Evolutionary conservation across 1,284 basidiomycete species (phyloP).

Genomic region (Apiotrichum siamense): DNA sequence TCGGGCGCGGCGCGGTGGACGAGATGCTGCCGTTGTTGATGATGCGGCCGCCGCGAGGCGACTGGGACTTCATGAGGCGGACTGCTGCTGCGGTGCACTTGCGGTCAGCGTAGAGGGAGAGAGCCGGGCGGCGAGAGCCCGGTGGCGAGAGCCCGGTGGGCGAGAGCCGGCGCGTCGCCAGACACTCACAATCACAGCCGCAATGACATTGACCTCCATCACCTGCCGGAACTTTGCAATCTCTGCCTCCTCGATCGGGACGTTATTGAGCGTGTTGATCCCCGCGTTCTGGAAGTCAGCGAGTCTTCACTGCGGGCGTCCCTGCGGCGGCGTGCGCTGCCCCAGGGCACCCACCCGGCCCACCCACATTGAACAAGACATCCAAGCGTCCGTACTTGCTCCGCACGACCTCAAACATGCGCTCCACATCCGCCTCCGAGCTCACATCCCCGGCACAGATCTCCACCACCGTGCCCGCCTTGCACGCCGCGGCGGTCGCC

Average conservation of each 20-base stretch:
- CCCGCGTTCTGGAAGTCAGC: slow-evolving; percentile 58
- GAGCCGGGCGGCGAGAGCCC: too few relatives aligned
- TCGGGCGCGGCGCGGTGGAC: slow-evolving; percentile 63
- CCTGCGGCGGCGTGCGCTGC: too few relatives aligned
- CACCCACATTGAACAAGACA: slow-evolving; percentile 66
- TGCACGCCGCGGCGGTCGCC: slow-evolving; percentile 51
- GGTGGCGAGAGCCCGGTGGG: too few relatives aligned
- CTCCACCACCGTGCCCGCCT: slow-evolving; percentile 44
- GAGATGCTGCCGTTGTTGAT: slow-evolving; percentile 78
- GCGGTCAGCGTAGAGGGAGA: too few relatives aligned
- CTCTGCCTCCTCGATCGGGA: slow-evolving; percentile 58
- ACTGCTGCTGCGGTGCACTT: slow-evolving; percentile 66
- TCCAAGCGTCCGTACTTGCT: slow-evolving; percentile 62
- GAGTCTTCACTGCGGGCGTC: too few relatives aligned
- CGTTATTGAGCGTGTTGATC: slow-evolving; percentile 49
- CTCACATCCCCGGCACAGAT: slow-evolving; percentile 57
- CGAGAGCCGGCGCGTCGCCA: too few relatives aligned
- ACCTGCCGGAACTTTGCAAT: slow-evolving; percentile 60
- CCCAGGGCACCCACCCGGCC: too few relatives aligned
- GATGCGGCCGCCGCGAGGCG: slow-evolving; percentile 67
- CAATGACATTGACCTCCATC: slow-evolving; percentile 64
- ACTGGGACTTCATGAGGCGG: slow-evolving; percentile 62
- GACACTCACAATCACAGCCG: slow-evolving; percentile 54
- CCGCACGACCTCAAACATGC: slow-evolving; percentile 56
- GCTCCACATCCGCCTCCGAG: slow-evolving; percentile 30